Evolutionary conservation across 257 asterid species (phyloP), one percentile per base, ranked within the genome.

Genomic region (Gynochthodes officinalis): DNA sequence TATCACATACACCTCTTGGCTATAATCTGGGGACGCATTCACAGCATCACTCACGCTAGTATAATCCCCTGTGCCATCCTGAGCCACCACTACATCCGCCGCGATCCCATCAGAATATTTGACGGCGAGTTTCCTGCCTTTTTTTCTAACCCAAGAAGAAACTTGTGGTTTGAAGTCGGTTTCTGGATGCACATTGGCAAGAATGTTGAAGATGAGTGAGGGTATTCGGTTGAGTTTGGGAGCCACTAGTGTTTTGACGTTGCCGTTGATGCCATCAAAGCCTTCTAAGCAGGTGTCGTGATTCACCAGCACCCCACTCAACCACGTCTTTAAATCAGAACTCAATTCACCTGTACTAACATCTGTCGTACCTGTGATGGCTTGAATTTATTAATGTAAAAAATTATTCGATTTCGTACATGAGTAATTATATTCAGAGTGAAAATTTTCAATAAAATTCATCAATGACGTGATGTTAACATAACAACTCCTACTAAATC

Each of bases 211-310:
- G 68, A 85, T 54, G 30, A 78, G 25, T 15, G 88, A 74, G 33
- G 86, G 54, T 37, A 85, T 50, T 80, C 80, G 73, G 52, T 78
- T 73, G 2, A 83, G 71, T 67, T 76, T 63, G 10, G 76, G 66
- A 0, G 80, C 74, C 2, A 82, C 52, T 15, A 76, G 18, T 9
- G 64, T 59, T 72, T 75, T 54, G 75, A 78, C 59, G 0, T 70
- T 68, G 65, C 75, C 52, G 5, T 79, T 79, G 23, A 82, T 80
- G 15, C 84, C 92, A 9, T 83, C 83, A n/a, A 86, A 79, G 18
- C 88, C 91, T 73, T 86, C 87, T n/a, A 57, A 61, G 80, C 95
- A 86, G 3, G 92, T 84, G 39, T 85, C 90, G 77, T 85, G 90
- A 62, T 86, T 85, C 23, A 58, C 59, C 7, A 89, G 44, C 12